A percentile compares a stretch with the other conserved stretches of the same genome.
Evolutionary conservation across 768 basidiomycete species (phyloP).

Genomic region (Phaeotremella fagi): DNA sequence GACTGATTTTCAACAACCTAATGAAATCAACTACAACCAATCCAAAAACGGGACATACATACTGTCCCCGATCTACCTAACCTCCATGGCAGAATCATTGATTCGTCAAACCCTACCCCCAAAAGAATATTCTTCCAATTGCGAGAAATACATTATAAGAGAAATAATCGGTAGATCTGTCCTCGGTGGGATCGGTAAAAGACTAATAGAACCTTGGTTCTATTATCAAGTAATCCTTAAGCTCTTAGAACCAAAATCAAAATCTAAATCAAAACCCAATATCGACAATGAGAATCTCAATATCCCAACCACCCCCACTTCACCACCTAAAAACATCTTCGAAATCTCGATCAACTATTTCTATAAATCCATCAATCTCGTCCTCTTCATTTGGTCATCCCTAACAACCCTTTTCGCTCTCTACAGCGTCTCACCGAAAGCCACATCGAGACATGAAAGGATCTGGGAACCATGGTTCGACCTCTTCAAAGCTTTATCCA

Average conservation of each 20-base stretch:
- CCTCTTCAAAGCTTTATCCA: slow-evolving; percentile 11
- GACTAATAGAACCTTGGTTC: slow-evolving; percentile 84
- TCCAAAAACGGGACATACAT: slow-evolving; percentile 9
- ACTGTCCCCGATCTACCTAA: slow-evolving; percentile 34
- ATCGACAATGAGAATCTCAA: too few relatives aligned
- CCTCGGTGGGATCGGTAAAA: slow-evolving; percentile 56
- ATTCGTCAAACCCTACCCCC: slow-evolving; percentile 67
- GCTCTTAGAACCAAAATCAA: slow-evolving; percentile 50
- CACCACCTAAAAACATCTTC: not conserved
- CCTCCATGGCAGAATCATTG: slow-evolving; percentile 60
- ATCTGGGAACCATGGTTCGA: slow-evolving; percentile 7
- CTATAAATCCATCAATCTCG: too few relatives aligned
- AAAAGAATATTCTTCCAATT: slow-evolving; percentile 71
- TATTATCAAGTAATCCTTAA: slow-evolving; percentile 67
- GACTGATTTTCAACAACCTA: not conserved
- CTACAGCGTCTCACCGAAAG: slow-evolving; percentile 7
- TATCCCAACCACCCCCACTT: too few relatives aligned
- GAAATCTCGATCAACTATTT: not conserved
- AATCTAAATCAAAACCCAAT: not conserved
- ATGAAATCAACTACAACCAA: not conserved
- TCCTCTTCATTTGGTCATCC: too few relatives aligned
- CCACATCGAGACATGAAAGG: not conserved
- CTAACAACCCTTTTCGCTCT: not conserved
- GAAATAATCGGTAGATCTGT: slow-evolving; percentile 78
- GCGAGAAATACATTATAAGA: slow-evolving; percentile 75